phyloP scores from a whole-genome alignment of 768 basidiomycete genomes.

The Pulveroboletus ravenelii region DNA sequence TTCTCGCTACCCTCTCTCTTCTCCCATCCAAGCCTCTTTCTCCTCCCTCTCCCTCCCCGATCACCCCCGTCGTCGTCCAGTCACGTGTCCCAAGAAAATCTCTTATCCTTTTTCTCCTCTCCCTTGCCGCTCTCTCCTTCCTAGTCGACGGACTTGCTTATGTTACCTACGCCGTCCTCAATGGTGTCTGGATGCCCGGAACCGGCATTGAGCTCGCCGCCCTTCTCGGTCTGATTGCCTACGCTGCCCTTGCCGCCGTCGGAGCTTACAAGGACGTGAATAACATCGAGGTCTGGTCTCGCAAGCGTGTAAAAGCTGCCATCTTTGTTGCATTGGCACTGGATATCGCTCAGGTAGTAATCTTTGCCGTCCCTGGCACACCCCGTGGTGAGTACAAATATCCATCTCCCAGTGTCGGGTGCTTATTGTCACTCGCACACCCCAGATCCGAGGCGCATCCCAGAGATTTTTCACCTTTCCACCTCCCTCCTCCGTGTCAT shows the following conservation, averaged over 20 bases:
- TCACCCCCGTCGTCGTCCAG: slow-evolving; percentile 74
- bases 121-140: slow-evolving; percentile 66
- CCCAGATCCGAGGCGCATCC: slow-evolving; percentile 24
- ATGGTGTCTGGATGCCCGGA: slow-evolving; percentile 57
- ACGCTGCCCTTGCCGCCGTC: slow-evolving; percentile 65
- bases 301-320: slow-evolving; percentile 52
- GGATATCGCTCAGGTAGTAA: slow-evolving; percentile 55
- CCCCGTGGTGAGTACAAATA: slow-evolving; percentile 32
- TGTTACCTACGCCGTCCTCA: slow-evolving; percentile 58
- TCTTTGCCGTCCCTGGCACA: slow-evolving; percentile 42
- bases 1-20: slow-evolving; percentile 59
- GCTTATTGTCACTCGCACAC: not conserved
- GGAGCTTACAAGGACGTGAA: slow-evolving; percentile 78
- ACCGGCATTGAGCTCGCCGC: slow-evolving; percentile 68
- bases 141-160: slow-evolving; percentile 75
- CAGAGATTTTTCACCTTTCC: slow-evolving; percentile 43
- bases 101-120: slow-evolving; percentile 67
- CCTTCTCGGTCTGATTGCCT: slow-evolving; percentile 63
- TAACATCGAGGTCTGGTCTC: slow-evolving; percentile 63
- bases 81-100: slow-evolving; percentile 69
- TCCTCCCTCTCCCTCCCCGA: slow-evolving; percentile 49
- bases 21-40: slow-evolving; percentile 44
- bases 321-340: slow-evolving; percentile 50
- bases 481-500: slow-evolving; percentile 66
- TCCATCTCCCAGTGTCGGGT: not conserved